Base-by-base conservation (phyloP, 2,329 filamentous ascomycete genomes). In the Zasmidium angulare region DNA sequence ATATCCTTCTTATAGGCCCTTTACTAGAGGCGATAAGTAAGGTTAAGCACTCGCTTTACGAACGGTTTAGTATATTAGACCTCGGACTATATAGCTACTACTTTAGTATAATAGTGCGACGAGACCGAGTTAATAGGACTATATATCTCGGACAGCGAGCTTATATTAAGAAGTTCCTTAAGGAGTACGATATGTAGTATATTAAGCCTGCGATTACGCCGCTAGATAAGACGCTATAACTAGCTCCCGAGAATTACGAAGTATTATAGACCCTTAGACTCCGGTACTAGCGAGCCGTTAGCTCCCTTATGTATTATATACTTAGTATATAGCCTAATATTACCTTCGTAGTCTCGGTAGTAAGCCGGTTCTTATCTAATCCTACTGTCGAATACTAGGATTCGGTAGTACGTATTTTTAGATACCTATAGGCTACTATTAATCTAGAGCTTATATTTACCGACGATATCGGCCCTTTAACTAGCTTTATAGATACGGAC, bases 1-100 rank as follows among this genome's bases (percentile, higher is more conserved):
- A 75, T 50, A 40, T 75, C 0, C 63, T 71, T 7, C 63, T 71
- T 40, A 29, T 58, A n/a, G n/a, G n/a, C n/a, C n/a, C n/a, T n/a
- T n/a, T n/a, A n/a, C n/a, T 21, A 24, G 56, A 1, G 50, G 53
- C 40, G 52, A 23, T 26, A 55, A 60, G 6, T 49, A 26, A 50
- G 19, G 24, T 71, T 14, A 72, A 73, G 43, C 14, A 29, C 0
- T 19, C 59, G 0, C 65, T 73, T 1, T 3, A 2, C 0, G 49
- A 62, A 0, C 17, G 55, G 4, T 75, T 72, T 47, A 14, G 67
- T 9, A 74, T 74, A 53, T 63, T 40, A 2, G 65, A 74, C 26
- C 58, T 73, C 3, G 65, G 68, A 0, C 48, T 53, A 0, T 60
- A 46, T 20, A 29, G 23, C 2, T 68, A 60, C 53, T 74, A 70